Percentiles rank a stretch among this genome's conserved stretches.
Conservation (phyloP, 805 yeast species). For the Ogataea pignaliae region DNA sequence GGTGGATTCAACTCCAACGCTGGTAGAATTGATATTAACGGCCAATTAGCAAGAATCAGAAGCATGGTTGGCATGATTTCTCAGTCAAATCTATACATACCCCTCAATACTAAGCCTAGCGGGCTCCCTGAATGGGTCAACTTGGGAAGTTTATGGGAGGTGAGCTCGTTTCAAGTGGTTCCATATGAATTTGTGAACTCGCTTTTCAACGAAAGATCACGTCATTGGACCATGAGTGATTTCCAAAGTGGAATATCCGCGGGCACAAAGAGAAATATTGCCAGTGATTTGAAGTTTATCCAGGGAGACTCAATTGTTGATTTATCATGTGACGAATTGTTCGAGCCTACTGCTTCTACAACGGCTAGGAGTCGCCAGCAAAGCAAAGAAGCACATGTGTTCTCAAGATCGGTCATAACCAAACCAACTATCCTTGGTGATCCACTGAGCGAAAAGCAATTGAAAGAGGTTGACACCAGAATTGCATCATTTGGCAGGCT, state of each 20-base stretch:
- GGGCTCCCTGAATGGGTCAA: constrained; percentile 21
- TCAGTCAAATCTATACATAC: constrained; percentile 52
- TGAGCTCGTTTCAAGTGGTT: constrained; percentile 33
- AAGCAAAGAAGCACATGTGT: constrained; percentile 13
- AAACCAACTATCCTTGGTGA: constrained; percentile 12
- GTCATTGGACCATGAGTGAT: constrained; percentile 36
- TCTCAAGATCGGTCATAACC: constrained; percentile 25
- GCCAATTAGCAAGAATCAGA: constrained; percentile 38
- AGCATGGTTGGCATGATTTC: constrained; percentile 42
- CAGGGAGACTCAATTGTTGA: constrained; percentile 3
- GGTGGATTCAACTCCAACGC: neutral
- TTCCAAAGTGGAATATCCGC: constrained; percentile 40
- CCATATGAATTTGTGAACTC: constrained; percentile 43
- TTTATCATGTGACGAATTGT: constrained; percentile 7
- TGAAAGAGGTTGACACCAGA: constrained; percentile 1
- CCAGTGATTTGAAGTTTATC: constrained; percentile 9
- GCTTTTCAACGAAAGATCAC: constrained; percentile 34
- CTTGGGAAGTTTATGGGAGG: constrained; percentile 39
- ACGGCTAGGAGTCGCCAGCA: neutral
- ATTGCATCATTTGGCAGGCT: constrained; percentile 8
- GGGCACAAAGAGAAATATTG: constrained; percentile 33
- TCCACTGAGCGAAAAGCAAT: neutral
- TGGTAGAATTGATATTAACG: constrained; percentile 4
- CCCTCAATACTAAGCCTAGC: constrained; percentile 34
- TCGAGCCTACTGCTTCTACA: neutral